Conservation (phyloP, 2,329 filamentous ascomycete species). For the Paecilomyces niveus region DNA sequence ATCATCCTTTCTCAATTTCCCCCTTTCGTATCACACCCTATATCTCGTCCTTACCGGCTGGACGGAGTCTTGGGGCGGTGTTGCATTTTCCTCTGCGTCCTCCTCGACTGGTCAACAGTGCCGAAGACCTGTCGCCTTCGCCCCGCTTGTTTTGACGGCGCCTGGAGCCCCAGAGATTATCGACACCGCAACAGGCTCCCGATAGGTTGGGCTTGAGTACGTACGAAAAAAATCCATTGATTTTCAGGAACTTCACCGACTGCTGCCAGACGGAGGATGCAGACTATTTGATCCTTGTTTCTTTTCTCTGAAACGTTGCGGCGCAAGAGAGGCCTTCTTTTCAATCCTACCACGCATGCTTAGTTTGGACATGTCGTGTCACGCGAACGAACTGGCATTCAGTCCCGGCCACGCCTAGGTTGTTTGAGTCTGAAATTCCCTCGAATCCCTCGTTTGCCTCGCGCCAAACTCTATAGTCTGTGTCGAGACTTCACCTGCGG, state of each 20-base stretch:
- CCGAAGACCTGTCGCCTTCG: background rate
- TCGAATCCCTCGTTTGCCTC: background rate
- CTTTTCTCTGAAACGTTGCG: background rate
- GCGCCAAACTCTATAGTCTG: background rate
- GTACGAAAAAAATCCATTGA: background rate
- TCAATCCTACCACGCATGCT: background rate
- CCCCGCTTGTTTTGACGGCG: background rate
- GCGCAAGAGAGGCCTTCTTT: background rate
- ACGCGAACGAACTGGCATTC: constrained; percentile 18
- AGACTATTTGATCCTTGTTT: background rate
- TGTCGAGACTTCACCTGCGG: background rate
- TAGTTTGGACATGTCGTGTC: constrained; percentile 23
- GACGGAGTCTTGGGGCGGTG: background rate
- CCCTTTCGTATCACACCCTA: background rate
- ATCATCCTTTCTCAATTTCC: background rate
- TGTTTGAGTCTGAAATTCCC: constrained; percentile 8
- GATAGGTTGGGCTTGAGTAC: background rate
- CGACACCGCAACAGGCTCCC: background rate
- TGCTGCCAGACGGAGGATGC: background rate
- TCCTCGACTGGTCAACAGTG: background rate
- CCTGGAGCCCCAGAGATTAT: background rate
- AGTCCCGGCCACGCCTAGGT: constrained; percentile 16
- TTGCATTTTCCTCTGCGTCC: background rate
- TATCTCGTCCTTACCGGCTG: background rate
- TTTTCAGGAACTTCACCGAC: background rate